Conservation (phyloP, 1,284 basidiomycete species). For the Puccinia triticina region DNA sequence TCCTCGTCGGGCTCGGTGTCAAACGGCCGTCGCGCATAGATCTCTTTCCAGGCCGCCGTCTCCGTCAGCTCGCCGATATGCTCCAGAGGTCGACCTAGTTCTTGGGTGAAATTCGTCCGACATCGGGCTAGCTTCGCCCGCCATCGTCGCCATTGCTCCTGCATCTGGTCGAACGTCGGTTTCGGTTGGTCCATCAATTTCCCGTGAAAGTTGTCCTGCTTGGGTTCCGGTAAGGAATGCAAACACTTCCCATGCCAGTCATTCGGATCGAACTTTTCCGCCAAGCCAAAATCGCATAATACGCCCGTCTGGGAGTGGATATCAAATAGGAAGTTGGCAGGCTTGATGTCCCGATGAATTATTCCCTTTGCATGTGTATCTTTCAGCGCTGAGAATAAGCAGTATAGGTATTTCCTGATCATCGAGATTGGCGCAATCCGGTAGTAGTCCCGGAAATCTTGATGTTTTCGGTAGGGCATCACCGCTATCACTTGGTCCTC, state of each 20-base stretch:
- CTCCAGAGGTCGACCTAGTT: background rate
- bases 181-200: slow-evolving; percentile 66
- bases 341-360: slow-evolving; percentile 97
- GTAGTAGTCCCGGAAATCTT: slow-evolving; percentile 89
- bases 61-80: slow-evolving; percentile 33
- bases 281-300: slow-evolving; percentile 92
- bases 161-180: slow-evolving; percentile 68
- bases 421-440: slow-evolving; percentile 68
- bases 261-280: slow-evolving; percentile 64
- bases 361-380: slow-evolving; percentile 86
- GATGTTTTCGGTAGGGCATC: slow-evolving; percentile 90
- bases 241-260: slow-evolving; percentile 56
- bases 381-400: slow-evolving; percentile 83
- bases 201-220: slow-evolving; percentile 61
- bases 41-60: background rate
- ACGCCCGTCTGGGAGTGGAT: slow-evolving; percentile 80
- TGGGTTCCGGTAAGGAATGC: slow-evolving; percentile 56
- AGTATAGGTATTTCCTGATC: slow-evolving; percentile 85
- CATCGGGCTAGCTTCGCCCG: slow-evolving; percentile 73
- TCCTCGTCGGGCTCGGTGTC: slow-evolving; percentile 17
- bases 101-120: slow-evolving; percentile 64
- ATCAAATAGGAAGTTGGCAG: slow-evolving; percentile 96
- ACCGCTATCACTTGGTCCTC: slow-evolving; percentile 91
- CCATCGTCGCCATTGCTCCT: slow-evolving; percentile 66
- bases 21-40: slow-evolving; percentile 14